Evolutionary conservation across 2,329 filamentous ascomycete species (phyloP).

Genomic region (Xylogone sp.): DNA sequence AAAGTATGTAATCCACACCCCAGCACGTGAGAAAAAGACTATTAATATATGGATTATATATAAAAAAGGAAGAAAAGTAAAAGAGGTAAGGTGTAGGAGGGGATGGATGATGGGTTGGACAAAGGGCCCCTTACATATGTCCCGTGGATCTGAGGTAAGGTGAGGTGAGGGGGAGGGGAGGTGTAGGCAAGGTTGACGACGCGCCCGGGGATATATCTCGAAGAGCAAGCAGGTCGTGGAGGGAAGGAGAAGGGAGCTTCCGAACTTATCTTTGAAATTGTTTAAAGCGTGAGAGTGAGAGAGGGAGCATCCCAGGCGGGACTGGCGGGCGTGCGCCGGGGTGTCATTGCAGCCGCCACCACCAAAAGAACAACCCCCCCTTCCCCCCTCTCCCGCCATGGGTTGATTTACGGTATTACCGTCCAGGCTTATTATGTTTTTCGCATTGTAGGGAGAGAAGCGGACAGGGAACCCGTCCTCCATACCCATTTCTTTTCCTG

Average conservation of each 20-base stretch:
- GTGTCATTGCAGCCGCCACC: neutral
- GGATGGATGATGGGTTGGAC: neutral
- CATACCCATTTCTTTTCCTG: no score
- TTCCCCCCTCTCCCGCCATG: neutral
- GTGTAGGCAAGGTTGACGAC: no score
- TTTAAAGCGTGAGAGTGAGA: no score
- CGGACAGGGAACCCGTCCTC: neutral
- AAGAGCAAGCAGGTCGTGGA: no score
- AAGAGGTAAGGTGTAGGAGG: neutral
- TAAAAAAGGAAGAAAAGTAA: neutral
- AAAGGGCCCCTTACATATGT: neutral
- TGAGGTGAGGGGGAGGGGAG: no score
- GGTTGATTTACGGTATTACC: no score
- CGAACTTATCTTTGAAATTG: neutral
- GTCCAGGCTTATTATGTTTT: no score
- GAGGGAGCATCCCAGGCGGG: no score
- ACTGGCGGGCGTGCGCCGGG: neutral
- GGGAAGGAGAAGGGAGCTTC: neutral
- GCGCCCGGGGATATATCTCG: no score
- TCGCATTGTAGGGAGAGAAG: neutral
- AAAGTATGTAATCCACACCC: no score
- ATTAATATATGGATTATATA: no score
- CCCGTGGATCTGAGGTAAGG: neutral
- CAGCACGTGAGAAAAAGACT: no score
- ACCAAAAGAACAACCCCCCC: neutral